Percentiles rank a stretch among this genome's conserved stretches.
Evolutionary conservation across 345 rosid species (phyloP).

Genomic region (Brassica nigra): DNA sequence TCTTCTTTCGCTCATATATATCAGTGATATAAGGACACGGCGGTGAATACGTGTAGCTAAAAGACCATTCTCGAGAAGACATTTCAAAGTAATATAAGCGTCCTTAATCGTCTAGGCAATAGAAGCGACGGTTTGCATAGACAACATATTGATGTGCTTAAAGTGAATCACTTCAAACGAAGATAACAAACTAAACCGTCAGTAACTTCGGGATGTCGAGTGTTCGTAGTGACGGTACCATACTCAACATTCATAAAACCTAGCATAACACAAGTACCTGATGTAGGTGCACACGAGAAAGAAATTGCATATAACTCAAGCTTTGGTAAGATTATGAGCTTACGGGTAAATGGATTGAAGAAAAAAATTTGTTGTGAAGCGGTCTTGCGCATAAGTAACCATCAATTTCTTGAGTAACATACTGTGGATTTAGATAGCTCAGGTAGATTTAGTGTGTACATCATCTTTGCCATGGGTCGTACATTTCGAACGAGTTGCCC

Average conservation of each 20-base stretch:
- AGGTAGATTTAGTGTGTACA: conserved; percentile 56
- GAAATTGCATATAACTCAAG: conserved; percentile 60
- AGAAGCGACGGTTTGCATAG: conserved; percentile 6
- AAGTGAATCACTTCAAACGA: not conserved
- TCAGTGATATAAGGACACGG: not conserved
- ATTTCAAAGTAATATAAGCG: conserved; percentile 17
- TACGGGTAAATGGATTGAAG: conserved; percentile 61
- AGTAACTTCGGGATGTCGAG: conserved; percentile 53
- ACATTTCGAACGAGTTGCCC: conserved; percentile 57
- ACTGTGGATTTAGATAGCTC: conserved; percentile 61
- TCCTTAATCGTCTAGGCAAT: not conserved
- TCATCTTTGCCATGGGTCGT: conserved; percentile 58
- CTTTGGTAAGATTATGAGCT: conserved; percentile 56
- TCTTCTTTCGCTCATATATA: conserved; percentile 19
- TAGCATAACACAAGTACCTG: conserved; percentile 51
- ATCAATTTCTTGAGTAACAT: conserved; percentile 66
- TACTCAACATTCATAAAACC: conserved; percentile 49
- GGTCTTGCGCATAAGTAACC: conserved; percentile 62
- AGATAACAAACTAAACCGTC: not conserved
- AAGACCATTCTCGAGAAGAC: not conserved
- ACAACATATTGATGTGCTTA: conserved; percentile 16
- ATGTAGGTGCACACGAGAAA: conserved; percentile 68
- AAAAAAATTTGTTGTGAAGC: conserved; percentile 54
- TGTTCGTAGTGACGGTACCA: conserved; percentile 52
- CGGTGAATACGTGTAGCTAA: not conserved